Base-by-base conservation (phyloP, 371 early-diverging fungal species). In the Massospora cicadina region DNA sequence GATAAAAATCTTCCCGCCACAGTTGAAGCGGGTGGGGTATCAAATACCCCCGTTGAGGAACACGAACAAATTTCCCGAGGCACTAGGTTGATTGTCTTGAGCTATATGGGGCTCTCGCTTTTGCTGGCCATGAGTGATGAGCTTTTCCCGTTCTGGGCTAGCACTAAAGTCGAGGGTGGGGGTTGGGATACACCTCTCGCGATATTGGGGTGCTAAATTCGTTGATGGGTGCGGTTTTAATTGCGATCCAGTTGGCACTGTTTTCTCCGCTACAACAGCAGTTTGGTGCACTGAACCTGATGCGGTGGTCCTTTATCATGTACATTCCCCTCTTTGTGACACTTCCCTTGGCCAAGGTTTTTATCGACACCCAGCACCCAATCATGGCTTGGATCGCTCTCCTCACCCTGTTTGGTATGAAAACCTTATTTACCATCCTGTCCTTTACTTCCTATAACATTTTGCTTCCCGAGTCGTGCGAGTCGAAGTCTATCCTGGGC, bases 51-150 rank as follows among this genome's bases (percentile, higher is more conserved):
- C 30, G 27, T 12, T 21, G 12, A 17, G n/a, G 2, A 13, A 65
- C 43, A n/a, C 25, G 33, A 21, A 26, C 12, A n/a, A 27, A 65
- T 67, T 27, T 43, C 31, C 1, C 17, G 0, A 26, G 24, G 29
- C 10, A 61, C 60, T 24, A 31, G 17, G 29, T 23, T 0, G 21
- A 24, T 24, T 21, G 62, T 68, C 1, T 10, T 32, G 17, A 55
- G 62, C 23, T 63, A 68, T 54, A 55, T 29, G 21, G 43, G 77
- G 27, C 72, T 87, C 65, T 75, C 81, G 2, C 77, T 90, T 23
- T 81, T 84, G 58, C 72, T 80, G 7, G 84, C 87, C 60, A 74
- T 90, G 26, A 79, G 84, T 64, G 89, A 91, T 55, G 88, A 88
- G 70, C 74, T 86, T 0, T 83, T 85, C 32, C 77, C 80, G 21